Percentiles rank a stretch among this genome's conserved stretches.
phyloP scores from a whole-genome alignment of 1,139 yeast species.

The Hansenula sp. region DNA sequence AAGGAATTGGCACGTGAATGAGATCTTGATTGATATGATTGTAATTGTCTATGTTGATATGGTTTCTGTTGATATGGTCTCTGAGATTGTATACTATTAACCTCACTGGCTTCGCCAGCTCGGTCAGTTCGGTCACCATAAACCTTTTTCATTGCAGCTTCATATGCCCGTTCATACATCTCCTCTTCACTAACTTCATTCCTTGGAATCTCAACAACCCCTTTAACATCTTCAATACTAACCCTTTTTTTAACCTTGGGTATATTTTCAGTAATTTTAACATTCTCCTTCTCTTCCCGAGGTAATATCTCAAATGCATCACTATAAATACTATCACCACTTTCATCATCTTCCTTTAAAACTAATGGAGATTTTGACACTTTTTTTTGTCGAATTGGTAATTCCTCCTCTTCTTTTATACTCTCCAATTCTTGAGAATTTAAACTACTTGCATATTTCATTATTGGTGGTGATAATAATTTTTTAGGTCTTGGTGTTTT shows the following conservation, averaged over 20 bases:
- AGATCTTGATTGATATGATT: too few relatives aligned
- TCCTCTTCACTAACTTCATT: slow-evolving; percentile 22
- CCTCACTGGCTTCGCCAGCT: background rate
- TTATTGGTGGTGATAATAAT: background rate
- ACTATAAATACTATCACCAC: slow-evolving; percentile 18
- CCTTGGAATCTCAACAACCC: background rate
- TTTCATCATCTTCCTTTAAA: slow-evolving; percentile 14
- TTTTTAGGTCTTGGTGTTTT: background rate
- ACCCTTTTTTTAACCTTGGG: slow-evolving; percentile 2
- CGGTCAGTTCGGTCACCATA: slow-evolving; percentile 12
- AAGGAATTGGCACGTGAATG: too few relatives aligned
- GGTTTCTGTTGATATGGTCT: background rate
- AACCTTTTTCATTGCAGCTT: slow-evolving; percentile 27
- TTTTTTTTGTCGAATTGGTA: too few relatives aligned
- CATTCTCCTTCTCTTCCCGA: background rate
- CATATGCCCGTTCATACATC: slow-evolving; percentile 27
- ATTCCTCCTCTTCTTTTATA: background rate
- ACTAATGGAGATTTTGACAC: too few relatives aligned
- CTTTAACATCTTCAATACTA: background rate
- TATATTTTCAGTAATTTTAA: background rate
- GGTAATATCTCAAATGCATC: slow-evolving; percentile 20
- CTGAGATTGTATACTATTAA: too few relatives aligned
- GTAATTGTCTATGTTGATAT: too few relatives aligned
- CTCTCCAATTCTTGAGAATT: background rate
- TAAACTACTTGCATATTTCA: slow-evolving; percentile 1